Percentiles rank a stretch among this genome's conserved stretches.
Evolutionary conservation across 2,329 filamentous ascomycete genomes (phyloP).

Genomic region (Tothia fuscella): DNA sequence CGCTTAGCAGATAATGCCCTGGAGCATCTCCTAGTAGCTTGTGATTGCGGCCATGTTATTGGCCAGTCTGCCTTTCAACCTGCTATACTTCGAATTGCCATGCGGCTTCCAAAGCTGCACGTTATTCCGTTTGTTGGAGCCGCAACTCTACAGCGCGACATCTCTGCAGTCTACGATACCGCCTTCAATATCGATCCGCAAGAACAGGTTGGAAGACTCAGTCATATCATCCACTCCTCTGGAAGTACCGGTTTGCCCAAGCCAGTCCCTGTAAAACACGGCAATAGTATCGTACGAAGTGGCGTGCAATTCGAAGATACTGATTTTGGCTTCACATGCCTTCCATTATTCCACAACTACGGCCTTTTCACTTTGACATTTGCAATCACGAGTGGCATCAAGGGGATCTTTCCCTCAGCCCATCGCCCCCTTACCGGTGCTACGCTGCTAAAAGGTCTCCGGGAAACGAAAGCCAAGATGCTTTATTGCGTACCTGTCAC

Average conservation of each 20-base stretch:
- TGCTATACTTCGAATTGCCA: not conserved
- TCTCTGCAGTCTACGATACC: not conserved
- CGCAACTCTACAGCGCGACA: not conserved
- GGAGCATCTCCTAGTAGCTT: conserved; percentile 34
- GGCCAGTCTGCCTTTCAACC: conserved; percentile 13
- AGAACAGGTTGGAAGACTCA: conserved; percentile 19
- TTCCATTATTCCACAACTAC: conserved; percentile 49
- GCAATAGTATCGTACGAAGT: too few species aligned
- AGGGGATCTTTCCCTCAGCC: conserved; percentile 43
- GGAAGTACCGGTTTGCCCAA: conserved; percentile 53
- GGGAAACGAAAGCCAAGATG: conserved; percentile 34
- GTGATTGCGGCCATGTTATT: conserved; percentile 25
- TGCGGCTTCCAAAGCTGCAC: not conserved
- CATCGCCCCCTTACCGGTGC: conserved; percentile 41
- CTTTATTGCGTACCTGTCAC: conserved; percentile 53
- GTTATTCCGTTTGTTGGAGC: not conserved
- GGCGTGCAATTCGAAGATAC: too few species aligned
- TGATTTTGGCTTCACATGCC: conserved; percentile 43
- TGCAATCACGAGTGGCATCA: conserved; percentile 38
- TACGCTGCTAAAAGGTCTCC: conserved; percentile 35
- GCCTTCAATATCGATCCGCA: conserved; percentile 12
- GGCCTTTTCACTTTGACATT: conserved; percentile 44
- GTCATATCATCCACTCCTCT: conserved; percentile 37
- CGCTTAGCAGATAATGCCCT: conserved; percentile 41
- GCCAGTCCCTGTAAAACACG: conserved; percentile 48